phyloP scores from a whole-genome alignment of 768 basidiomycete species.

The Hygrophorus pudorinus region DNA sequence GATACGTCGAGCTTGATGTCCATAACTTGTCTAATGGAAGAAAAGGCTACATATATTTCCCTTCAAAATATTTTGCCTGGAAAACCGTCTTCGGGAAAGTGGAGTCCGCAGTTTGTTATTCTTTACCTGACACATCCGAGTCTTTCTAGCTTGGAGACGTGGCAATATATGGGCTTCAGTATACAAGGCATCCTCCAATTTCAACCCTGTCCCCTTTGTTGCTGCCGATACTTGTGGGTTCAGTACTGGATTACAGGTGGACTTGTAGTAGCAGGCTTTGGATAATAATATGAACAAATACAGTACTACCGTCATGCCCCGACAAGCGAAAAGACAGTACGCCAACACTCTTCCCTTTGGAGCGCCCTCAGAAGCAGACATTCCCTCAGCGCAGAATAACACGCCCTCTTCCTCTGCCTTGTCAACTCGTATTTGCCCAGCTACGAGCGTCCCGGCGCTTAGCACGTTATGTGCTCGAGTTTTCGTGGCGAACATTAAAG shows the following conservation, averaged over 20 bases:
- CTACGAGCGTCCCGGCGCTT: constrained; percentile 31
- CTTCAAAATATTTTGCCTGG: constrained; percentile 42
- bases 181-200: constrained; percentile 76
- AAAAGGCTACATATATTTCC: constrained; percentile 53
- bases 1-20: constrained; percentile 52
- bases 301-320: neutral
- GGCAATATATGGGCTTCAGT: constrained; percentile 60
- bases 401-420: constrained; percentile 42
- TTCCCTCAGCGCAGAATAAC: constrained; percentile 20
- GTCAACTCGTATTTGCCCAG: constrained; percentile 33
- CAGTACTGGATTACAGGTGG: constrained; percentile 21
- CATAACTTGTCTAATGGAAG: constrained; percentile 70
- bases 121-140: constrained; percentile 3
- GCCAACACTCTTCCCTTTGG: constrained; percentile 22
- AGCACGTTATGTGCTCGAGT: constrained; percentile 38
- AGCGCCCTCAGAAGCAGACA: constrained; percentile 36
- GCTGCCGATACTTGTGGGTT: constrained; percentile 74
- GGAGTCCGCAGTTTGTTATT: constrained; percentile 11
- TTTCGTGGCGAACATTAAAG: constrained; percentile 36
- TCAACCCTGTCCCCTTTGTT: constrained; percentile 77
- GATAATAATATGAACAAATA: constrained; percentile 1
- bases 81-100: constrained; percentile 53
- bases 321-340: constrained; percentile 19
- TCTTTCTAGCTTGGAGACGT: constrained; percentile 65
- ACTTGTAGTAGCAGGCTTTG: neutral